Base-by-base conservation (phyloP, 805 yeast genomes). In the Ogataea corticis region DNA sequence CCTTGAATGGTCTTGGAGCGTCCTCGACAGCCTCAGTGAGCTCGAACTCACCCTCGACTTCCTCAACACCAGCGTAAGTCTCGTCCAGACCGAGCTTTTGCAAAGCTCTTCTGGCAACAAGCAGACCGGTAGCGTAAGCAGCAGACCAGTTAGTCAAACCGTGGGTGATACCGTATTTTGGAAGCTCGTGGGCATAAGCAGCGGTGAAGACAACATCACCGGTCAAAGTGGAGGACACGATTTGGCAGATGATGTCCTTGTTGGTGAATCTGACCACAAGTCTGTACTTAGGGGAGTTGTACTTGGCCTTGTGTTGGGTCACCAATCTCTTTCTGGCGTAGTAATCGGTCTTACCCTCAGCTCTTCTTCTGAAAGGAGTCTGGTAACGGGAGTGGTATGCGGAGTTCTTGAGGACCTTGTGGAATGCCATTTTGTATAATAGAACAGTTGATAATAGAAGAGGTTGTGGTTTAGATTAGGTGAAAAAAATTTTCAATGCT, bases 91-190 rank as follows among this genome's bases (percentile, higher is more conserved):
- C 96, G 70, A 94, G 86, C 83, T 94, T 94, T 77, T 88, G 85
- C 72, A 94, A 85, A 57, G 96, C 88, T 84, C 99, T 92, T 85
- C 99, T 91, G 78, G 99, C 99, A 71, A 94, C 84, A 72, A 94
- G 82, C 63, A 94, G 81, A 84, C 99, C 99, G 67, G 88, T 87
- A 68, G 98, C 97, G 82, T 94, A 94, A 73, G 97, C 98, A 73
- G 99, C 98, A 55, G 99, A 79, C 99, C 99, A 94, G 95, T 94
- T 94, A 73, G 99, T 92, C 75, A 94, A 84, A 86, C 99, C 99
- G 77, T 88, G 96, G 71, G 79, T 80, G 70, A 94, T 89, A 72
- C 99, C 99, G 83, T 88, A 94, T 71, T 78, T 82, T 80, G 98
- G 98, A 70, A 94, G 85, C 82, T 94, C 99, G 69, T 94, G 98